A percentile compares a stretch with the other conserved stretches of the same genome.
phyloP scores from a whole-genome alignment of 257 asterid species.

The Cinchona pubescens region DNA sequence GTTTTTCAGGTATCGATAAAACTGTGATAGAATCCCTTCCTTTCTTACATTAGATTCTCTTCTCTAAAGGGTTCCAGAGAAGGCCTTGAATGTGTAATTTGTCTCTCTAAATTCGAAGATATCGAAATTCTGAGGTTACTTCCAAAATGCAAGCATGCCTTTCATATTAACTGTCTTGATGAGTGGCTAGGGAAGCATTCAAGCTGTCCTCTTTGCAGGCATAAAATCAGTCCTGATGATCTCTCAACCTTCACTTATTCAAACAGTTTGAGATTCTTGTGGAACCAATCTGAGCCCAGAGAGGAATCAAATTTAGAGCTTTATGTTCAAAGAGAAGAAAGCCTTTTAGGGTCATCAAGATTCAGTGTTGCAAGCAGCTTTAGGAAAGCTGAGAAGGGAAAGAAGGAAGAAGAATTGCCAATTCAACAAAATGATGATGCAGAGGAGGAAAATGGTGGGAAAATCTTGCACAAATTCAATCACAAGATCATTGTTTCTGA shows the following conservation, averaged over 20 bases:
- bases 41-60: conserved; percentile 33
- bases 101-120: conserved; percentile 35
- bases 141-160: conserved; percentile 41
- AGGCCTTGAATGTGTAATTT: conserved; percentile 38
- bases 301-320: conserved; percentile 31
- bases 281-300: conserved; percentile 16
- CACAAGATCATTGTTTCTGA: conserved; percentile 56
- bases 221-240: conserved; percentile 28
- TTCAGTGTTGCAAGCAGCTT: conserved; percentile 28
- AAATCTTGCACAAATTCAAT: conserved; percentile 34
- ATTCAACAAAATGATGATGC: conserved; percentile 16
- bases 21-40: conserved; percentile 36
- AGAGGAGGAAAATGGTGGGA: conserved; percentile 5
- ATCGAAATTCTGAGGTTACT: conserved; percentile 31
- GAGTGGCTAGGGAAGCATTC: conserved; percentile 42
- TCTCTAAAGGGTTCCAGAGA: conserved; percentile 30
- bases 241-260: conserved; percentile 23
- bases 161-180: conserved; percentile 36
- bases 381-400: conserved; percentile 12
- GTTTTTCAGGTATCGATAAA: conserved; percentile 33
- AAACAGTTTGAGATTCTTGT: conserved; percentile 30
- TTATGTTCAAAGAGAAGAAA: conserved; percentile 28
- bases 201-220: conserved; percentile 42
- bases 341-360: conserved; percentile 28
- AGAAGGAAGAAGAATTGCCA: conserved; percentile 24